Conservation (phyloP, 2,329 filamentous ascomycete species). For the Pestalotiopsis sp. region DNA sequence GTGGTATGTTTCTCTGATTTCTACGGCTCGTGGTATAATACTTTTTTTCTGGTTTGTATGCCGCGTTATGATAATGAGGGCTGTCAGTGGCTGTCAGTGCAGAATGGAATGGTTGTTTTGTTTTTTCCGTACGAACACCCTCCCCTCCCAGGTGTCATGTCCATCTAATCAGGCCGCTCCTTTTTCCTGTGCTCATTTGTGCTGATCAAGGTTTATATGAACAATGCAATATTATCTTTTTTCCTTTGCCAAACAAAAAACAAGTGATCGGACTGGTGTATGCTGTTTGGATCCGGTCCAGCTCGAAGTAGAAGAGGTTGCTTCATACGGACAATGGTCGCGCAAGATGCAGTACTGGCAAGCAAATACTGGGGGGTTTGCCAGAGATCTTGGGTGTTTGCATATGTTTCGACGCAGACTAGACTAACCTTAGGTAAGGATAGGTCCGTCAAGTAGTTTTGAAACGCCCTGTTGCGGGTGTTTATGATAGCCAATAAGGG, state of each 20-base stretch:
- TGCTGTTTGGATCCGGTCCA: not conserved
- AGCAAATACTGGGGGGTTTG: too few species aligned
- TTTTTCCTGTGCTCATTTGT: too few species aligned
- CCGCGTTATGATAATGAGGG: not conserved
- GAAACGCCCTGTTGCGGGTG: not conserved
- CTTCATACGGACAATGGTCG: not conserved
- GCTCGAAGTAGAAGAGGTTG: not conserved
- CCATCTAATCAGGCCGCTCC: too few species aligned
- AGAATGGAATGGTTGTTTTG: too few species aligned
- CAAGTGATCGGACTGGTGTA: not conserved
- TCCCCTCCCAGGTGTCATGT: too few species aligned
- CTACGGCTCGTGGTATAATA: not conserved
- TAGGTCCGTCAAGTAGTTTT: not conserved
- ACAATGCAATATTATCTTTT: too few species aligned
- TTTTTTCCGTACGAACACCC: too few species aligned
- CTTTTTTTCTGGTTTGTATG: not conserved
- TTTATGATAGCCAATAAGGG: not conserved
- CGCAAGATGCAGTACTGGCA: too few species aligned
- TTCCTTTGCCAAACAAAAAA: not conserved
- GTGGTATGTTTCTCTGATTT: not conserved
- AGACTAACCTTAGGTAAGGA: too few species aligned
- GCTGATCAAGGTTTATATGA: too few species aligned
- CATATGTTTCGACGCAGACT: too few species aligned
- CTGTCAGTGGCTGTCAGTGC: not conserved
- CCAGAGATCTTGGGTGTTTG: too few species aligned